phyloP scores from a whole-genome alignment of 2,329 filamentous ascomycete species.

The Fusarium sp. region DNA sequence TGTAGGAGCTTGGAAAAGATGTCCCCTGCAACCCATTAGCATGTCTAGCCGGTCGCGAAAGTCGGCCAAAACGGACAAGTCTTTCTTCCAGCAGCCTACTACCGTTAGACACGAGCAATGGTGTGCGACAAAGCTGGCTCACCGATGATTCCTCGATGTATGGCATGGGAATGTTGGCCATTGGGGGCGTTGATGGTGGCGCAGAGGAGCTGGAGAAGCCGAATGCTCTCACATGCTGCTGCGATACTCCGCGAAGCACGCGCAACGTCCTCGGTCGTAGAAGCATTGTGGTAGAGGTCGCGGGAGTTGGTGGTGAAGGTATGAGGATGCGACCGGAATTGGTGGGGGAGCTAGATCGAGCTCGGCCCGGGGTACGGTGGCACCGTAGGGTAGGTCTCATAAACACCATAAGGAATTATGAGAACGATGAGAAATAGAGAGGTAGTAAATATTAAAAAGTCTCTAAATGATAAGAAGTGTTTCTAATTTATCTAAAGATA shows the following conservation, averaged over 20 bases:
- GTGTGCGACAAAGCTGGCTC: slow-evolving; percentile 32
- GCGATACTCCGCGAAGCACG: slow-evolving; percentile 51
- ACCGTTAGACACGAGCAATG: slow-evolving; percentile 43
- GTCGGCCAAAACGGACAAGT: slow-evolving; percentile 68
- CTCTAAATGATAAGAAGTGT: neutral
- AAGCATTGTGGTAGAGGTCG: slow-evolving; percentile 44
- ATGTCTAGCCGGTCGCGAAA: neutral
- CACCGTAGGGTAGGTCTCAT: neutral
- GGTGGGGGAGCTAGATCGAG: slow-evolving; percentile 43
- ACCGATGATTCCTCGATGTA: slow-evolving; percentile 65
- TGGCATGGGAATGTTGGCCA: slow-evolving; percentile 65
- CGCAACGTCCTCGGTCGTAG: slow-evolving; percentile 47
- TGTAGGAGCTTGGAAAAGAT: slow-evolving; percentile 86
- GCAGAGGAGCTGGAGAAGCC: slow-evolving; percentile 54
- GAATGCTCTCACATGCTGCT: slow-evolving; percentile 56
- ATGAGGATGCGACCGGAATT: slow-evolving; percentile 32
- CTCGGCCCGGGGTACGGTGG: slow-evolving; percentile 9
- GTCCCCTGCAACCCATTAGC: slow-evolving; percentile 68
- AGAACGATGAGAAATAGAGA: neutral
- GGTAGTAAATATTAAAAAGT: neutral
- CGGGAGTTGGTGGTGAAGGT: slow-evolving; percentile 15
- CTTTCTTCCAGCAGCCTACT: slow-evolving; percentile 79
- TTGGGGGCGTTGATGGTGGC: slow-evolving; percentile 44
- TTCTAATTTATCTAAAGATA: neutral
- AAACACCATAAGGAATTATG: neutral